Conservation (phyloP, 306 rosid species). For the Neltuma alba region DNA sequence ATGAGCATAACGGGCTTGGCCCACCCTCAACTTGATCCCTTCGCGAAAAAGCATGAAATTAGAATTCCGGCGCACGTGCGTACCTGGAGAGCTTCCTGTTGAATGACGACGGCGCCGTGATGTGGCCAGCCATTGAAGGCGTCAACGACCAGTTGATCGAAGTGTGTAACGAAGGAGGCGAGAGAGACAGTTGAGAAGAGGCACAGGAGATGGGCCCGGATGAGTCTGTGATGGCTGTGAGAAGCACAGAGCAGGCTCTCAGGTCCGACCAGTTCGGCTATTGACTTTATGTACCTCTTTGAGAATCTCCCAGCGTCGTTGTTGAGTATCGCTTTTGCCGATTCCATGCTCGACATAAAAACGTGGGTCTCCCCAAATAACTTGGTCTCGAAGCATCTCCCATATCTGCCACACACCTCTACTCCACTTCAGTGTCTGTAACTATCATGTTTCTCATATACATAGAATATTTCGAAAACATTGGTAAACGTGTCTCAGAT, state of each 20-base stretch:
- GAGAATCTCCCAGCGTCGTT: constrained; percentile 68
- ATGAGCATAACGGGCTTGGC: background rate
- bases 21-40: too few species aligned
- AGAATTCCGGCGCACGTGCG: background rate
- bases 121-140: constrained; percentile 57
- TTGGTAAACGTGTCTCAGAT: background rate
- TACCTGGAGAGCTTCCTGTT: constrained; percentile 73
- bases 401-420: constrained; percentile 52
- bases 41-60: background rate
- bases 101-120: constrained; percentile 51
- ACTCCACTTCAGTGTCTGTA: background rate
- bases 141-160: constrained; percentile 55
- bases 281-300: constrained; percentile 67
- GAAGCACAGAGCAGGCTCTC: constrained; percentile 72
- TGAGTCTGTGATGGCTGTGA: constrained; percentile 62
- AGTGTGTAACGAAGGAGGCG: constrained; percentile 50
- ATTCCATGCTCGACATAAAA: constrained; percentile 63
- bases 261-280: constrained; percentile 64
- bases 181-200: constrained; percentile 54
- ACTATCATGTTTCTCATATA: background rate
- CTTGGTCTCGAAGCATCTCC: constrained; percentile 74
- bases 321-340: constrained; percentile 65
- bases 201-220: constrained; percentile 53
- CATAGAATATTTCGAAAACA: background rate
- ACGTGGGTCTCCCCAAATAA: constrained; percentile 76